Evolutionary conservation across 768 basidiomycete species (phyloP).

Genomic region (Epithele typhae): DNA sequence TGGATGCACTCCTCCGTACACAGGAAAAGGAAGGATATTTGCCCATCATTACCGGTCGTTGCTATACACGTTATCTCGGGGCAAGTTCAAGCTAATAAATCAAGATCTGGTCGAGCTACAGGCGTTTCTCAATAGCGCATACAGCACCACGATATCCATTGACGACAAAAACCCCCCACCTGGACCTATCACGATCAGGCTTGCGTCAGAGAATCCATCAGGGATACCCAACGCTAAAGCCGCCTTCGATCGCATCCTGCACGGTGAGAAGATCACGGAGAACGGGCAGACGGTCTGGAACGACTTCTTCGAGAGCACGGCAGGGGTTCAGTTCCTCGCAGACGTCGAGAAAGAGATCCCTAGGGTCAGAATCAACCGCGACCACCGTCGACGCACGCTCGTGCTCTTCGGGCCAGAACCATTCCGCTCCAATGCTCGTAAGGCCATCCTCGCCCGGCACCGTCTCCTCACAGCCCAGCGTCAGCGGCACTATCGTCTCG

Average conservation of each 20-base stretch:
- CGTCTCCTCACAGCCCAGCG: slow-evolving; percentile 38
- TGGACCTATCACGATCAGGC: slow-evolving; percentile 32
- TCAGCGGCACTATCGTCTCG: slow-evolving; percentile 42
- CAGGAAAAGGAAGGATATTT: slow-evolving; percentile 42
- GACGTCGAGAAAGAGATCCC: slow-evolving; percentile 36
- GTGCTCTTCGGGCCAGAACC: slow-evolving; percentile 49
- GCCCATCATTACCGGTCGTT: slow-evolving; percentile 55
- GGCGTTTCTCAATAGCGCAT: no score
- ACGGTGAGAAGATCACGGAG: slow-evolving; percentile 53
- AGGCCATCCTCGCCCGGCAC: slow-evolving; percentile 45
- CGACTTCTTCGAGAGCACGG: slow-evolving; percentile 44
- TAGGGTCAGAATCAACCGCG: slow-evolving; percentile 40
- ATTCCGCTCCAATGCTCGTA: slow-evolving; percentile 36
- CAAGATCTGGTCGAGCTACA: no score
- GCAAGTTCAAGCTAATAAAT: no score
- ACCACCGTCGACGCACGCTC: slow-evolving; percentile 39
- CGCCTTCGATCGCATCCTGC: slow-evolving; percentile 56
- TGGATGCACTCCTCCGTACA: slow-evolving; percentile 38
- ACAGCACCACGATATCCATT: slow-evolving; percentile 27
- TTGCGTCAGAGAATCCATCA: slow-evolving; percentile 47
- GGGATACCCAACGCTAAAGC: slow-evolving; percentile 53
- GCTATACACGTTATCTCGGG: slow-evolving; percentile 38
- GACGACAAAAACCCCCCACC: slow-evolving; percentile 7
- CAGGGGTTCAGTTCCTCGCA: slow-evolving; percentile 42
- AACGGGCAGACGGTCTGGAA: slow-evolving; percentile 62